phyloP scores from a whole-genome alignment of 1,284 basidiomycete genomes.

The Anthracocystis panici-leucophaei region DNA sequence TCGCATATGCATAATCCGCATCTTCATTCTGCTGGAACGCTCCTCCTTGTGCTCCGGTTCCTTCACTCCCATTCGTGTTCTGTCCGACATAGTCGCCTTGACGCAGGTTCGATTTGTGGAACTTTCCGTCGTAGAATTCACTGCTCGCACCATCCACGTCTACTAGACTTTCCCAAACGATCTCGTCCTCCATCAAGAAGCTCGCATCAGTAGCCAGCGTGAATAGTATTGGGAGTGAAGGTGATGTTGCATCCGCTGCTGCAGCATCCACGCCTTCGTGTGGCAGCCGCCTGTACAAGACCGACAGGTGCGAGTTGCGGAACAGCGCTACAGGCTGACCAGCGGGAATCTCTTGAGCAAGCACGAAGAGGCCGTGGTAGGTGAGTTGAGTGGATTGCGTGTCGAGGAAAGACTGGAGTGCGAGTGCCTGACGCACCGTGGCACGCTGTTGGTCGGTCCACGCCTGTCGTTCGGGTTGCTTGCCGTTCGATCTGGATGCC shows the following conservation, averaged over 20 bases:
- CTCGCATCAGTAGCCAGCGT: constrained; percentile 84
- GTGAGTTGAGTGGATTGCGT: constrained; percentile 83
- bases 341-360: constrained; percentile 70
- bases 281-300: constrained; percentile 75
- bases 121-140: constrained; percentile 56
- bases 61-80: constrained; percentile 14
- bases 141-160: constrained; percentile 80
- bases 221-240: constrained; percentile 73
- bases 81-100: constrained; percentile 45
- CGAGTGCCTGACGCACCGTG: constrained; percentile 31
- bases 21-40: constrained; percentile 38
- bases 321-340: constrained; percentile 81
- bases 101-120: constrained; percentile 42
- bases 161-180: constrained; percentile 87
- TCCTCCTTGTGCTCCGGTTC: background rate
- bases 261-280: constrained; percentile 35
- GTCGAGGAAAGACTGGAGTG: constrained; percentile 74
- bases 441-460: constrained; percentile 36
- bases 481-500: constrained; percentile 75
- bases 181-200: constrained; percentile 80
- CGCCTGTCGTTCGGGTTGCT: constrained; percentile 18
- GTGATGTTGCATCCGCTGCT: background rate
- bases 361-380: constrained; percentile 77
- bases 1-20: constrained; percentile 56
- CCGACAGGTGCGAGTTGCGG: constrained; percentile 87